A percentile compares a stretch with the other conserved stretches of the same genome.
These are phyloP conservation scores for Coemansia sp. DNA, from an alignment of 192 early-diverging fungal species.

Conservation along the genomic window DNA sequence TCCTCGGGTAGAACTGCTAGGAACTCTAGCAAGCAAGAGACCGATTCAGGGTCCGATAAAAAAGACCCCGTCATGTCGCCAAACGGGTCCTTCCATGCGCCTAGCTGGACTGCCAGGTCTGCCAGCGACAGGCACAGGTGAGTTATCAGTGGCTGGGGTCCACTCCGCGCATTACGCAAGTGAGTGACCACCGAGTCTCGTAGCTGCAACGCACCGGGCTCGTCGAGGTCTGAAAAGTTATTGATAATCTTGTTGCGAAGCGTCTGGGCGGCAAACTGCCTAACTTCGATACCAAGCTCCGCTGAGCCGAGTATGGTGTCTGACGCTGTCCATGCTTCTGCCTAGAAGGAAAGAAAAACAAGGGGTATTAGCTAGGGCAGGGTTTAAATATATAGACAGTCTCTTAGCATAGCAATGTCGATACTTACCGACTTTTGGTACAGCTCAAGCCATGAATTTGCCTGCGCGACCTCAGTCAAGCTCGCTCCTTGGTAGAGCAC, in stretches of 20 bases:
- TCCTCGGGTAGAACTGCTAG: slow-evolving; percentile 90
- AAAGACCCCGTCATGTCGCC: slow-evolving; percentile 73
- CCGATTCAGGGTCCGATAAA: slow-evolving; percentile 63
- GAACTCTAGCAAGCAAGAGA: slow-evolving; percentile 77
- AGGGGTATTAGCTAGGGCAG: background rate
- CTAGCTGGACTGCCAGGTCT: slow-evolving; percentile 79
- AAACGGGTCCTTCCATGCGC: slow-evolving; percentile 83
- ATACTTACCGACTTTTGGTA: slow-evolving; percentile 86
- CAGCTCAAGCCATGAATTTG: slow-evolving; percentile 78
- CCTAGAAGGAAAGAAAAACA: slow-evolving; percentile 48
- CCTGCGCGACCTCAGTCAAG: slow-evolving; percentile 53
- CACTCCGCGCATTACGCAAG: slow-evolving; percentile 61
- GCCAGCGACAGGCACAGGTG: slow-evolving; percentile 88
- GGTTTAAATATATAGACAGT: background rate
- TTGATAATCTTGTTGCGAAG: slow-evolving; percentile 89
- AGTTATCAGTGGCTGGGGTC: slow-evolving; percentile 68
- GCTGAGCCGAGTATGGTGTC: slow-evolving; percentile 71
- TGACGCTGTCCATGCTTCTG: slow-evolving; percentile 83
- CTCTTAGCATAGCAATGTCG: background rate
- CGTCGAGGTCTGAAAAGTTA: slow-evolving; percentile 79
- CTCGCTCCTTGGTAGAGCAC: slow-evolving; percentile 50
- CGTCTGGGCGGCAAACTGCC: slow-evolving; percentile 94
- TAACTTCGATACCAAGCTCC: slow-evolving; percentile 60
- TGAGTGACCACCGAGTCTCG: slow-evolving; percentile 81
- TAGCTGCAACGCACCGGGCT: slow-evolving; percentile 63